These are phyloP conservation scores for Saraca asoca DNA, from an alignment of 331 rosid genomes.

Conservation along the genomic window DNA sequence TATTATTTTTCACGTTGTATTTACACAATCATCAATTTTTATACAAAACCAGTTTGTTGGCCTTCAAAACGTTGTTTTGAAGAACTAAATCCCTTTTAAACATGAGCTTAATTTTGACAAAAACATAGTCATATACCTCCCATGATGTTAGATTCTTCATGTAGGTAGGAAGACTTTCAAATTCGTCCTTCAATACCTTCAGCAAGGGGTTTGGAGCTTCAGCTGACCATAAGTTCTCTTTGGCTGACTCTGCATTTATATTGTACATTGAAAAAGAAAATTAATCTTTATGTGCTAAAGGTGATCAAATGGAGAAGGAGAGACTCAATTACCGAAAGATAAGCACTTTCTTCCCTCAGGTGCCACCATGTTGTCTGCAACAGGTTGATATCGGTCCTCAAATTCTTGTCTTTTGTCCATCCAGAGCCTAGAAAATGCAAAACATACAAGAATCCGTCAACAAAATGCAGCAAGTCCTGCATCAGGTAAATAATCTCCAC, in stretches of 20 bases:
- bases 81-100: neutral
- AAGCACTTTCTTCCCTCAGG: slow-evolving; percentile 18
- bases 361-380: slow-evolving; percentile 13
- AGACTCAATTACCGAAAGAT: slow-evolving; percentile 29
- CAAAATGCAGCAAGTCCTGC: slow-evolving; percentile 16
- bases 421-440: slow-evolving; percentile 36
- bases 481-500: slow-evolving; percentile 20
- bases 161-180: slow-evolving; percentile 74
- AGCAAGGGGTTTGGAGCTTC: slow-evolving; percentile 40
- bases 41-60: neutral
- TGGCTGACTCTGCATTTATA: slow-evolving; percentile 32
- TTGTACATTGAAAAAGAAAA: neutral
- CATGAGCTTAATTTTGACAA: slow-evolving; percentile 13
- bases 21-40: neutral
- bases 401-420: slow-evolving; percentile 34
- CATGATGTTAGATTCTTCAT: slow-evolving; percentile 80
- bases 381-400: slow-evolving; percentile 32
- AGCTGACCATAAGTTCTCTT: slow-evolving; percentile 22
- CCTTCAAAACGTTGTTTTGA: slow-evolving; percentile 1
- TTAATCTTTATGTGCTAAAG: neutral
- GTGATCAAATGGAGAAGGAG: neutral
- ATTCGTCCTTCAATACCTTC: slow-evolving; percentile 58
- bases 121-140: slow-evolving; percentile 63
- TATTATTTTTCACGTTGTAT: neutral
- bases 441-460: slow-evolving; percentile 17